A percentile compares a stretch with the other conserved stretches of the same genome.
Conservation (phyloP, 2,329 filamentous ascomycete species). For the Graphiopsis chlorocephala region DNA sequence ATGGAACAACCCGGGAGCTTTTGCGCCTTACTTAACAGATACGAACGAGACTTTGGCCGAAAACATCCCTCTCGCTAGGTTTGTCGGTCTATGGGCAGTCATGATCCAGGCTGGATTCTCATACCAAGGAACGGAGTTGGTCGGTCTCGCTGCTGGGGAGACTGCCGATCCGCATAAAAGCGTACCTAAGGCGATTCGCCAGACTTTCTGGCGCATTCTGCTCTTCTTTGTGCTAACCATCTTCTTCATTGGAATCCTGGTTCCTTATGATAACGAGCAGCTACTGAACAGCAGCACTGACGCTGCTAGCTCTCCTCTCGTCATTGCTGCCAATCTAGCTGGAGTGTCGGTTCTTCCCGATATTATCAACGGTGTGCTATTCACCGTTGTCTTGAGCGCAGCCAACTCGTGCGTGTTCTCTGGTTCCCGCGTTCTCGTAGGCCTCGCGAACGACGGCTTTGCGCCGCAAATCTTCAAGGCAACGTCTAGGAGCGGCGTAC, state of each 20-base stretch:
- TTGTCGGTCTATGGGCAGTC: slow-evolving; percentile 53
- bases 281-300: slow-evolving; percentile 40
- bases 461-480: slow-evolving; percentile 55
- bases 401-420: slow-evolving; percentile 69
- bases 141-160: slow-evolving; percentile 53
- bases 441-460: slow-evolving; percentile 60
- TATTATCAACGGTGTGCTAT: slow-evolving; percentile 69
- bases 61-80: slow-evolving; percentile 32
- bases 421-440: slow-evolving; percentile 65
- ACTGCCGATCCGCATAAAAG: slow-evolving; percentile 51
- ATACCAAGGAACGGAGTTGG: slow-evolving; percentile 55
- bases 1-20: slow-evolving; percentile 37
- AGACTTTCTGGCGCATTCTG: slow-evolving; percentile 37
- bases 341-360: slow-evolving; percentile 59
- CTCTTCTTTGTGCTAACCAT: slow-evolving; percentile 38
- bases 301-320: slow-evolving; percentile 60
- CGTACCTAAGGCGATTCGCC: slow-evolving; percentile 35
- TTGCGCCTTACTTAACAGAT: slow-evolving; percentile 31
- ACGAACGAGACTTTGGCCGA: background rate
- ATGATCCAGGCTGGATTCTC: slow-evolving; percentile 58
- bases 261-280: slow-evolving; percentile 34
- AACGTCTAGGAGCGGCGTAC: slow-evolving; percentile 63
- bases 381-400: slow-evolving; percentile 67
- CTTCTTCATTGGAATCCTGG: slow-evolving; percentile 36
- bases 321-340: slow-evolving; percentile 62